These are phyloP conservation scores for Patellifolia procumbens DNA, from an alignment of 179 eudicot species.

Conservation along the genomic window DNA sequence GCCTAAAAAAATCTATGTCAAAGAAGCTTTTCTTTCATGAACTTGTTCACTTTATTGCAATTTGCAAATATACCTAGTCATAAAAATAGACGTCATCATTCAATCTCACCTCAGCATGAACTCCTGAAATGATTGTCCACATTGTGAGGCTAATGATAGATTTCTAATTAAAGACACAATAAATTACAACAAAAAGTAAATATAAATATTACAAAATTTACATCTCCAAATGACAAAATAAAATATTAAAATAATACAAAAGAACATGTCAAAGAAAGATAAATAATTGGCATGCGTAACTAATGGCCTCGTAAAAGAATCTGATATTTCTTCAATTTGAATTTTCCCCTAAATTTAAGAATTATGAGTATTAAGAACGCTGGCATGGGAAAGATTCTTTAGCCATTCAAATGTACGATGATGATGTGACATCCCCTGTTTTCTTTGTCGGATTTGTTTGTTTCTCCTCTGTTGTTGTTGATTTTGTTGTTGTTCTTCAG, in stretches of 20 bases:
- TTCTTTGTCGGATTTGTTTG: constrained; percentile 26
- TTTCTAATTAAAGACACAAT: constrained; percentile 29
- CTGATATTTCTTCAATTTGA: constrained; percentile 12
- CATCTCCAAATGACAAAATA: neutral
- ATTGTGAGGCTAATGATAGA: constrained; percentile 17
- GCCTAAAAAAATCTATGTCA: neutral
- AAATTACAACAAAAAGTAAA: neutral
- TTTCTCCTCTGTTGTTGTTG: constrained; percentile 14
- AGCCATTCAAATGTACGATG: constrained; percentile 87
- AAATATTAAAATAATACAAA: neutral
- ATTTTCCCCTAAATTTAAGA: neutral
- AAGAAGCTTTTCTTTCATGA: neutral
- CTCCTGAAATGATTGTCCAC: constrained; percentile 19
- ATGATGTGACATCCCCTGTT: constrained; percentile 35
- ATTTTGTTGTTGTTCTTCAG: constrained; percentile 1
- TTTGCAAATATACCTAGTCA: neutral
- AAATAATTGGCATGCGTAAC: constrained; percentile 24
- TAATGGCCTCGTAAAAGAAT: constrained; percentile 25
- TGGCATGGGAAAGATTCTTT: constrained; percentile 67
- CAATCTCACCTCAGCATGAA: constrained; percentile 20
- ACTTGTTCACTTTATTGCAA: neutral
- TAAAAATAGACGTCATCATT: constrained; percentile 2
- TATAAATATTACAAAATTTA: constrained; percentile 1
- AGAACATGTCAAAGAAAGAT: neutral
- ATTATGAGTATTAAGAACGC: constrained; percentile 27